Evolutionary conservation across 371 early-diverging fungal species (phyloP).

Genomic region (Vairimorpha necatrix): DNA sequence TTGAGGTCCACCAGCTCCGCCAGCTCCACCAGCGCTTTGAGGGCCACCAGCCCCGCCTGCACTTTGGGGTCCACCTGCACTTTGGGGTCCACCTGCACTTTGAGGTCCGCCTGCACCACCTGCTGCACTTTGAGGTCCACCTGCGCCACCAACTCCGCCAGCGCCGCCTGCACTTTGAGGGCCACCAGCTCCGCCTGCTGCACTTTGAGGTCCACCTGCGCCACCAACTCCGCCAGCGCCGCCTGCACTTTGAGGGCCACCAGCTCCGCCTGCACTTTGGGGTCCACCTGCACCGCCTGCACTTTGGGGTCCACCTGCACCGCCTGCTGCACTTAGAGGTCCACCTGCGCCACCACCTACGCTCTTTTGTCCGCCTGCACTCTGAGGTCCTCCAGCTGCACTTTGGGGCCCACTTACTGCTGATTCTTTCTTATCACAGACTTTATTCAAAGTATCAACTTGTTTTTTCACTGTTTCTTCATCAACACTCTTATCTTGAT

Average conservation of each 20-base stretch:
- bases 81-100: not conserved
- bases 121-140: slow-evolving; percentile 7
- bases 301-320: not conserved
- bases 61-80: not conserved
- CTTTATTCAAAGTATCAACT: slow-evolving; percentile 45
- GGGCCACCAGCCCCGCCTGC: slow-evolving; percentile 15
- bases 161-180: slow-evolving; percentile 6
- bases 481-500: slow-evolving; percentile 49
- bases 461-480: slow-evolving; percentile 37
- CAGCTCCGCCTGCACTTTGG: slow-evolving; percentile 3
- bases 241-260: not conserved
- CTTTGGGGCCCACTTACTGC: not conserved
- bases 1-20: too few species aligned
- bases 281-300: not conserved
- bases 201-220: not conserved
- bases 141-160: slow-evolving; percentile 2
- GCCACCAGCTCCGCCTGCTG: slow-evolving; percentile 5
- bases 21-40: not conserved
- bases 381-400: not conserved
- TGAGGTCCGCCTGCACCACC: not conserved
- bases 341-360: not conserved
- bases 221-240: not conserved
- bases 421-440: slow-evolving; percentile 11
- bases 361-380: not conserved
- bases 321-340: not conserved